phyloP scores from a whole-genome alignment of 371 early-diverging fungal species.

The Conidiobolus incongruus region DNA sequence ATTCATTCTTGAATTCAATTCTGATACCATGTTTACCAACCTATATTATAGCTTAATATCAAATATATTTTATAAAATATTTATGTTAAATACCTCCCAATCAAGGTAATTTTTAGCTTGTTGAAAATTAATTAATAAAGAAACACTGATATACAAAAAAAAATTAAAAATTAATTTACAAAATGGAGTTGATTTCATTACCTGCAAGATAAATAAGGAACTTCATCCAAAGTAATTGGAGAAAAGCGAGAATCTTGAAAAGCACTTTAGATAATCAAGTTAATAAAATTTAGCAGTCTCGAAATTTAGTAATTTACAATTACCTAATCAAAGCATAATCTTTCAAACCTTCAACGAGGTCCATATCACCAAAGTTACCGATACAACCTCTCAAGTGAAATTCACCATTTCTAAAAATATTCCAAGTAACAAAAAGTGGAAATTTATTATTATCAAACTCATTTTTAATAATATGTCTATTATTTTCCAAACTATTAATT shows the following conservation, averaged over 20 bases:
- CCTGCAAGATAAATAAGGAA: conserved; percentile 34
- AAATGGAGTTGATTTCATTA: conserved; percentile 4
- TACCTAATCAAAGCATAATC: conserved; percentile 72
- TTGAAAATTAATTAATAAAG: conserved; percentile 69
- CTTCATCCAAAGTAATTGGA: conserved; percentile 45
- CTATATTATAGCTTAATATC: conserved; percentile 4
- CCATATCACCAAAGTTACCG: conserved; percentile 62
- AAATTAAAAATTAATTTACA: background rate
- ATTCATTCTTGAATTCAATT: conserved; percentile 44
- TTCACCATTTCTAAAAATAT: no score
- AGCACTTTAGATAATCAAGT: conserved; percentile 21
- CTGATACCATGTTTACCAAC: conserved; percentile 78
- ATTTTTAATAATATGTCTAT: no score
- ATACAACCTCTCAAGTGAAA: conserved; percentile 71
- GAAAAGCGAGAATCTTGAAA: conserved; percentile 62
- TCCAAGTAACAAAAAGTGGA: no score
- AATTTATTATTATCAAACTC: no score
- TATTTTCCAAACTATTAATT: no score
- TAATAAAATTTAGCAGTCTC: background rate
- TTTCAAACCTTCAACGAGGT: conserved; percentile 37
- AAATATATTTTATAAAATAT: background rate
- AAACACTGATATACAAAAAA: conserved; percentile 22
- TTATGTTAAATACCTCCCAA: conserved; percentile 33
- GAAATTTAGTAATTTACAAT: background rate
- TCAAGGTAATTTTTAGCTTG: conserved; percentile 41